Conservation (phyloP, 805 yeast genomes). For the Myxozyma neotropica region DNA sequence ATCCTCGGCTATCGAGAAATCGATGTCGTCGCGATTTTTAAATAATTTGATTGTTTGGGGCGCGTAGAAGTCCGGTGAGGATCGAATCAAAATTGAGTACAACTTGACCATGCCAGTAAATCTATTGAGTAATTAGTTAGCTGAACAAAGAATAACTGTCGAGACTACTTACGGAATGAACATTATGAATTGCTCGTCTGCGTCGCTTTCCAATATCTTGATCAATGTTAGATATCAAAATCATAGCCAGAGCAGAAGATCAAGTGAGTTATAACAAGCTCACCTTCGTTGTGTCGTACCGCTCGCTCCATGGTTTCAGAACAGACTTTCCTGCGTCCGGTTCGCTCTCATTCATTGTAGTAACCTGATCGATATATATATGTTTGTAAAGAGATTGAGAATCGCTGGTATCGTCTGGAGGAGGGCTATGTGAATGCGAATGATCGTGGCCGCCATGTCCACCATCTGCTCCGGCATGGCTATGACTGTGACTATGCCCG, state of each 20-base stretch:
- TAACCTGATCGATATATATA: constrained; percentile 61
- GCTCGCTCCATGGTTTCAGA: constrained; percentile 56
- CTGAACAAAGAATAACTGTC: not conserved
- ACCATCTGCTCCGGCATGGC: not conserved
- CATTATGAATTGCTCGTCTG: constrained; percentile 77
- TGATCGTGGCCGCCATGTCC: constrained; percentile 41
- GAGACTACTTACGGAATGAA: constrained; percentile 56
- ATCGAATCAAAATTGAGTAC: constrained; percentile 70
- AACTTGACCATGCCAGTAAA: constrained; percentile 75
- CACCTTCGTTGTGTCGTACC: constrained; percentile 49
- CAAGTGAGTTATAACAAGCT: too few relatives aligned
- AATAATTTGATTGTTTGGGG: constrained; percentile 70
- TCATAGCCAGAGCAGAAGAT: not conserved
- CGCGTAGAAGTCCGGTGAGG: constrained; percentile 61
- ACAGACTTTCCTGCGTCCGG: constrained; percentile 54
- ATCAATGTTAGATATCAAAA: not conserved
- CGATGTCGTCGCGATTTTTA: constrained; percentile 71
- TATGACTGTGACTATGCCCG: constrained; percentile 29
- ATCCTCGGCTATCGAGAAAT: constrained; percentile 63
- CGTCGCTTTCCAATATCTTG: constrained; percentile 60
- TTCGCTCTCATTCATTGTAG: constrained; percentile 64
- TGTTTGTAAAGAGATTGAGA: constrained; percentile 58
- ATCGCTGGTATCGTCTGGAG: constrained; percentile 70
- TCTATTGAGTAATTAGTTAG: not conserved
- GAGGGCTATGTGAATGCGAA: constrained; percentile 46